Conservation (phyloP, 2,329 filamentous ascomycete species). For the Dactylellina sp. region DNA sequence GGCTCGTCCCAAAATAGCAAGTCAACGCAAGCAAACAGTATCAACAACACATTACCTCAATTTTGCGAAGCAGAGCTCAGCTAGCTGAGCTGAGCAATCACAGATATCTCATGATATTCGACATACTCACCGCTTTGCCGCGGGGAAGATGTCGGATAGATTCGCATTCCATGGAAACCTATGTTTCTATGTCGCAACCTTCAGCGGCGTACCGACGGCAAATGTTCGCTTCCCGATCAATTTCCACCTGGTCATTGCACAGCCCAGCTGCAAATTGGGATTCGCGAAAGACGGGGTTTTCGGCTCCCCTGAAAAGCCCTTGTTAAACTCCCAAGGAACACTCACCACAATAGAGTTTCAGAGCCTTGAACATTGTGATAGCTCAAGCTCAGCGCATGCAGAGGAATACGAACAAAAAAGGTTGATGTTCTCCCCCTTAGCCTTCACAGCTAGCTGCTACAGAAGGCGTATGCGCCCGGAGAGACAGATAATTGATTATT, state of each 20-base stretch:
- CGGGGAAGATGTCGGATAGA: no score
- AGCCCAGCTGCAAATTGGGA: slow-evolving; percentile 13
- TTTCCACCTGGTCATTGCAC: background rate
- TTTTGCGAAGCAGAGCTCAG: no score
- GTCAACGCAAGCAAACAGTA: slow-evolving; percentile 8
- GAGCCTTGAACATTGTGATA: slow-evolving; percentile 33
- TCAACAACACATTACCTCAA: slow-evolving; percentile 26
- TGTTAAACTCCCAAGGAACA: slow-evolving; percentile 12
- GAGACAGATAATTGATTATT: slow-evolving; percentile 3
- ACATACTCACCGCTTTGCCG: no score
- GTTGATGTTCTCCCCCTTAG: background rate
- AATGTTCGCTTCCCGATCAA: no score
- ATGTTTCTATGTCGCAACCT: no score
- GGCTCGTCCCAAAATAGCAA: slow-evolving; percentile 1
- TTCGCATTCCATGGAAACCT: no score
- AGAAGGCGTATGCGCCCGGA: slow-evolving; percentile 17
- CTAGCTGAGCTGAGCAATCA: no score
- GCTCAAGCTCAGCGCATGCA: slow-evolving; percentile 28
- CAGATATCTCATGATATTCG: no score
- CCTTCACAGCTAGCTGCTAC: background rate
- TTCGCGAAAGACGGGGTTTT: slow-evolving; percentile 31
- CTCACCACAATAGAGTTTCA: slow-evolving; percentile 40
- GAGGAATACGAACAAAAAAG: slow-evolving; percentile 26
- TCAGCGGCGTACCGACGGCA: no score
- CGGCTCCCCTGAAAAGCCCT: slow-evolving; percentile 36